Evolutionary conservation across 805 yeast species (phyloP).

Genomic region (Wickerhamomyces bovis): DNA sequence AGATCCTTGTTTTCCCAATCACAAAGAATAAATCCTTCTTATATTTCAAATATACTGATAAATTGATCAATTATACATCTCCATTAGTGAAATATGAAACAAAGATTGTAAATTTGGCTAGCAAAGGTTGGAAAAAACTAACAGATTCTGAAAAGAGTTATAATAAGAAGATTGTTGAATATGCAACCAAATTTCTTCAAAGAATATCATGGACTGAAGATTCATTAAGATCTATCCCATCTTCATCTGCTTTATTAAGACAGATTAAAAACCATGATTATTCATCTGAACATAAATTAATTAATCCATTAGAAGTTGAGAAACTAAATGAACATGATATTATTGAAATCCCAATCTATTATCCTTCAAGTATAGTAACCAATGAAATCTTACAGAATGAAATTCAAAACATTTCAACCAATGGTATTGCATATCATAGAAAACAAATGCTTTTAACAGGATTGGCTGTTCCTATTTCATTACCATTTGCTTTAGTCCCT

Average conservation of each 20-base stretch:
- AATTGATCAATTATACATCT: conserved; percentile 29
- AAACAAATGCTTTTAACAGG: conserved; percentile 49
- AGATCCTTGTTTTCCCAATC: conserved; percentile 67
- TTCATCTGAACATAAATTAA: conserved; percentile 13
- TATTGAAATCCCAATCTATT: conserved; percentile 40
- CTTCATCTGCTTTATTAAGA: conserved; percentile 47
- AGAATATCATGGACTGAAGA: conserved; percentile 77
- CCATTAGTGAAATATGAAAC: conserved; percentile 34
- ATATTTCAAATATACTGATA: conserved; percentile 55
- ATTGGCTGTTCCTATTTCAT: conserved; percentile 63
- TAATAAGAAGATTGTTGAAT: conserved; percentile 53
- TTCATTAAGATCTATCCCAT: conserved; percentile 70
- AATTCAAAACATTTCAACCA: conserved; percentile 35
- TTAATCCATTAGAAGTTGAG: conserved; percentile 8
- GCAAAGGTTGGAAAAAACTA: conserved; percentile 58
- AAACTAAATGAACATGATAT: conserved; percentile 19
- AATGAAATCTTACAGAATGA: conserved; percentile 29
- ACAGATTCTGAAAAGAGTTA: conserved; percentile 45
- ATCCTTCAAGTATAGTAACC: conserved; percentile 36
- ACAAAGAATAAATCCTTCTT: conserved; percentile 56
- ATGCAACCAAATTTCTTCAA: conserved; percentile 47
- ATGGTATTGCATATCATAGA: conserved; percentile 46
- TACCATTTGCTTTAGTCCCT: conserved; percentile 79
- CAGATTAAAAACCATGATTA: conserved; percentile 29
- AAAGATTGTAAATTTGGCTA: conserved; percentile 43